Percentiles rank a stretch among this genome's conserved stretches.
phyloP scores from a whole-genome alignment of 345 rosid species.

The Boechera stricta region DNA sequence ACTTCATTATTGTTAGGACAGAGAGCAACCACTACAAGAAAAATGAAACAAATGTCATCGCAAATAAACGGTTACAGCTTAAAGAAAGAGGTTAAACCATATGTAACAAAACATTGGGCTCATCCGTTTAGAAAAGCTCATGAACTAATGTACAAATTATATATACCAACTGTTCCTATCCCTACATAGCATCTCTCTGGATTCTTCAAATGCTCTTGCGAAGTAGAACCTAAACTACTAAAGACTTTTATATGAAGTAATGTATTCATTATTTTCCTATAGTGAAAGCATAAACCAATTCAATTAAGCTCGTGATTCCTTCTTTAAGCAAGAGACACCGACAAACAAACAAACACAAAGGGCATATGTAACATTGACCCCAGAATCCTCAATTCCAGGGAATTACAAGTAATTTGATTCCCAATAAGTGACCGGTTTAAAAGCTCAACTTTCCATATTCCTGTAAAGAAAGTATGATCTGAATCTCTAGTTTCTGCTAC shows the following conservation, averaged over 20 bases:
- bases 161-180: slow-evolving; percentile 10
- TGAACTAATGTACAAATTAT: not conserved
- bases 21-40: slow-evolving; percentile 79
- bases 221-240: slow-evolving; percentile 2
- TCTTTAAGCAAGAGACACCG: not conserved
- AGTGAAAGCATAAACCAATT: not conserved
- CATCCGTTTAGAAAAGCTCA: not conserved
- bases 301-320: not conserved
- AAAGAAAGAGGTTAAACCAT: not conserved
- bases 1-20: slow-evolving; percentile 94
- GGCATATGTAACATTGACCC: not conserved
- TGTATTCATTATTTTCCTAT: not conserved
- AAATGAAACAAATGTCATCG: slow-evolving; percentile 4
- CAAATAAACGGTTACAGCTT: slow-evolving; percentile 5
- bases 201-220: not conserved
- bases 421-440: too few species aligned
- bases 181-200: not conserved
- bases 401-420: not conserved
- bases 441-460: too few species aligned
- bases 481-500: too few species aligned
- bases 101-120: not conserved
- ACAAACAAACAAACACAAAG: slow-evolving; percentile 5
- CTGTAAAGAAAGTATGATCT: too few species aligned
- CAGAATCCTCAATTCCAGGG: not conserved
- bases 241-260: not conserved